Base-by-base conservation (phyloP, 805 yeast species). In the Scheffersomyces coipomensis region DNA sequence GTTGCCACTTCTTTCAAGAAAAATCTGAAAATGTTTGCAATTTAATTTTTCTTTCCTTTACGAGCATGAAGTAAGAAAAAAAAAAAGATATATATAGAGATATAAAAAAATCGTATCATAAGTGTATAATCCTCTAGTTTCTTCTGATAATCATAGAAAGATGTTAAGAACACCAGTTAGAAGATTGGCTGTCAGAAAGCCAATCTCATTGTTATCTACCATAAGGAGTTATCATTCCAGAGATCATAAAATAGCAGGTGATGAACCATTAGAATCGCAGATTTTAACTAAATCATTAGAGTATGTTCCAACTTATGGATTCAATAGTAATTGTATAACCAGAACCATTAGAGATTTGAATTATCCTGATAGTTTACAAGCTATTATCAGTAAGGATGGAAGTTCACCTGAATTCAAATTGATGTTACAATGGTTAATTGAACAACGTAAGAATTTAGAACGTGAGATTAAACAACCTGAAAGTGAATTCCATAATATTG, bases 351-450 rank as follows among this genome's bases (percentile, higher is more conserved):
- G 81, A 30, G 62, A 68, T 25, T 56, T 68, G 46, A 73, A 75
- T 5, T 74, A 75, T 50, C 66, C 76, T 34, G 88, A 83, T 63
- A 76, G 54, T 42, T 71, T 75, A 10, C 65, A 59, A 32, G 64
- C 71, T 2, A 56, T 69, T 1, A 64, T 76, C 29, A 52, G 58
- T 4, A 46, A 55, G 29, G 46, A 52, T 29, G 80, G 81, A 3
- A 60, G 67, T 9, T 63, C 71, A 29, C 79, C 79, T 38, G 73
- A 85, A 44, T 74, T 81, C 36, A 76, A 71, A 56, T 73, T 78
- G 42, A 78, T 81, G 60, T 54, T 81, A 30, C 71, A 75, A 32
- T 68, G 71, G 58, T 71, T 77, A 48, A 68, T 79, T 49, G 42
- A 58, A 23, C 65, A 63, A 37, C 49, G 82, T 47, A 66, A 68